Conservation (phyloP, 2,329 filamentous ascomycete genomes). For the Calonectria pseudoturangicola region DNA sequence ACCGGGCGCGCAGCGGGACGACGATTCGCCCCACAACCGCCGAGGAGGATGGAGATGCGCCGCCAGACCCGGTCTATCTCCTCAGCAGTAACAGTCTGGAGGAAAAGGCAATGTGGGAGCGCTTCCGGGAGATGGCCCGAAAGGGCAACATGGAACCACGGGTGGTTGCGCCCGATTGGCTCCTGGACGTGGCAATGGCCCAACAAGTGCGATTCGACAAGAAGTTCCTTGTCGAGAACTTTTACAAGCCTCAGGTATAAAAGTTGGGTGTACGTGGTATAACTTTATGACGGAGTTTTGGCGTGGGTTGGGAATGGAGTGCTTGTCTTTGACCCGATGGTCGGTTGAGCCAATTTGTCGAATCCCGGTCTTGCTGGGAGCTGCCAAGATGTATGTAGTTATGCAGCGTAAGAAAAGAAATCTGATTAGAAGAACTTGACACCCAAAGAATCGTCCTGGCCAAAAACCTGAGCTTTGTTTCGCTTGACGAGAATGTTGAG, state of each 20-base stretch:
- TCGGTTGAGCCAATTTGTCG: constrained; percentile 33
- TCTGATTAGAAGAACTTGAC: constrained; percentile 93
- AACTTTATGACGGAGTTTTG: constrained; percentile 49
- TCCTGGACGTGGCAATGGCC: constrained; percentile 91
- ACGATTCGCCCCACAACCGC: constrained; percentile 79
- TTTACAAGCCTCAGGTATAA: constrained; percentile 57
- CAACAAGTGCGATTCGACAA: constrained; percentile 84
- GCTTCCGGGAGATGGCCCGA: constrained; percentile 86
- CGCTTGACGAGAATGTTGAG: constrained; percentile 89
- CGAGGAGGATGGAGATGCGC: constrained; percentile 76
- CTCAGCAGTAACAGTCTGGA: constrained; percentile 80
- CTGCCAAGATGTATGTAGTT: constrained; percentile 43
- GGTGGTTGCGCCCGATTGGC: constrained; percentile 91
- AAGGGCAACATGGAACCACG: constrained; percentile 87
- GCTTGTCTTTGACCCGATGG: constrained; percentile 37
- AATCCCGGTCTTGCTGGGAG: constrained; percentile 28
- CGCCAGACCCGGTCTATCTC: constrained; percentile 86
- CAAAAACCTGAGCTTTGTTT: constrained; percentile 95
- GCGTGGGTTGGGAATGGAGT: constrained; percentile 33
- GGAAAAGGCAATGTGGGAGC: constrained; percentile 85
- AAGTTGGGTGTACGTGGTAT: constrained; percentile 26
- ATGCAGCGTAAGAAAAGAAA: constrained; percentile 37
- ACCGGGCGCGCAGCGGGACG: constrained; percentile 82
- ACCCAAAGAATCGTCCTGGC: constrained; percentile 88
- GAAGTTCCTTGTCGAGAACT: constrained; percentile 74